phyloP scores from a whole-genome alignment of 1,284 basidiomycete genomes.

The Ustilago trichophora region DNA sequence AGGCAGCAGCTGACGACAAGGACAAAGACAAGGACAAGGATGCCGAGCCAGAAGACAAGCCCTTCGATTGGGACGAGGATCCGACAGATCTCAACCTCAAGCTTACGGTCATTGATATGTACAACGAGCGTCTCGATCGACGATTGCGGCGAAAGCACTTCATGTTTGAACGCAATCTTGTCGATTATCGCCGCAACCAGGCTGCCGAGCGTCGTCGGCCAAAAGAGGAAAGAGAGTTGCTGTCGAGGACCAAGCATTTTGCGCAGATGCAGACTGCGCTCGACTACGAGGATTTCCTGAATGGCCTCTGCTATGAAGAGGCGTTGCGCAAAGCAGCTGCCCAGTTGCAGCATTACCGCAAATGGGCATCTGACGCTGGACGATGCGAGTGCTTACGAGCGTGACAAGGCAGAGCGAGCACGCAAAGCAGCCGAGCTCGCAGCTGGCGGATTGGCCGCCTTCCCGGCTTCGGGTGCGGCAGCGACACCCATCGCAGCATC shows the following conservation, averaged over 20 bases:
- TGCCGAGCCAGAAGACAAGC: constrained; percentile 55
- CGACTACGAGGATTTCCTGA: constrained; percentile 87
- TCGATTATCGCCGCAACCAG: constrained; percentile 87
- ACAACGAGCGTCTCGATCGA: constrained; percentile 89
- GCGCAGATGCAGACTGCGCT: constrained; percentile 88
- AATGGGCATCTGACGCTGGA: constrained; percentile 61
- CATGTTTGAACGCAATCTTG: constrained; percentile 88
- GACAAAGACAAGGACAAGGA: constrained; percentile 48
- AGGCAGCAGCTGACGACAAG: constrained; percentile 47
- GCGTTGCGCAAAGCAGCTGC: constrained; percentile 56
- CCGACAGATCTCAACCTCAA: constrained; percentile 87
- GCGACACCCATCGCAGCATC: constrained; percentile 29
- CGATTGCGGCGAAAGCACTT: constrained; percentile 86
- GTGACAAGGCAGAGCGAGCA: constrained; percentile 60
- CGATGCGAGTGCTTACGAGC: constrained; percentile 60
- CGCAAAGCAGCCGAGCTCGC: constrained; percentile 54
- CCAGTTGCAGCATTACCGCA: constrained; percentile 63
- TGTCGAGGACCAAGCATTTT: constrained; percentile 89
- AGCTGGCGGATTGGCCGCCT: constrained; percentile 58
- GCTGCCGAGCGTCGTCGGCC: constrained; percentile 87
- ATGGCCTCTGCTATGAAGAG: constrained; percentile 77
- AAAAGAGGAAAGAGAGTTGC: constrained; percentile 89
- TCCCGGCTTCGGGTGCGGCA: constrained; percentile 51
- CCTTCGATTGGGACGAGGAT: constrained; percentile 74
- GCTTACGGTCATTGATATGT: constrained; percentile 88